Base-by-base conservation (phyloP, 345 rosid species). In the Geranium brycei region DNA sequence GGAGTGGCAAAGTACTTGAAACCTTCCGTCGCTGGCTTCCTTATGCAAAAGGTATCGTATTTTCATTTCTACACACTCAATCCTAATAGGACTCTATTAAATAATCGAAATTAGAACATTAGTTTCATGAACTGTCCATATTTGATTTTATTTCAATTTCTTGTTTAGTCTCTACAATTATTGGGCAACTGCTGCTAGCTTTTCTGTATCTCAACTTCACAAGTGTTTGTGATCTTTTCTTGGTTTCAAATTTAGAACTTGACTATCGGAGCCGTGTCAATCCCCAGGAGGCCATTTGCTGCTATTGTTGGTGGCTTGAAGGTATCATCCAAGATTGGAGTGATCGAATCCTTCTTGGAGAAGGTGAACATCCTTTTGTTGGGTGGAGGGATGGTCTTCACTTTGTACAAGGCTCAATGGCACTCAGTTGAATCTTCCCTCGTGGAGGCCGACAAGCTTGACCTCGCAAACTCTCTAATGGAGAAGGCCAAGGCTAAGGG, bases 1-100 rank as follows among this genome's bases (percentile, higher is more conserved):
- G 98, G 98, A 47, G 98, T 87, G 58, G 83, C 98, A 51, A 86
- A 82, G 23, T 83, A 69, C 71, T 82, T 91, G 90, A 91, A 87
- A 76, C 98, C 98, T 66, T 83, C 98, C 0, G 95, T 91, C 63
- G 95, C 98, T 66, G 98, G 98, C 62, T 91, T 88, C 79, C 97
- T 88, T 61, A 78, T 88, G 89, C 97, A 88, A 75, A 91, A 91
- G 96, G 97, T 90, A 47, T 19, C 59, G 17, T 68, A 32, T 51
- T 1, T 23, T 31, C 5, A 1, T 68, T 47, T 8, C 18, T 32
- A 4, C 51, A 31, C 35, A 3, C 17, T 13, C 28, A 40, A 19
- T 16, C 41, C 7, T 35, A 7, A 35, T 7, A 35, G 41, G 41
- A 35, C 41, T 35, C 2, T 23, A 23, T 23, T 23, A 23, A 23